Percentiles rank a stretch among this genome's conserved stretches.
Evolutionary conservation across 2,329 filamentous ascomycete genomes (phyloP).

Genomic region (Xylaria sp.): DNA sequence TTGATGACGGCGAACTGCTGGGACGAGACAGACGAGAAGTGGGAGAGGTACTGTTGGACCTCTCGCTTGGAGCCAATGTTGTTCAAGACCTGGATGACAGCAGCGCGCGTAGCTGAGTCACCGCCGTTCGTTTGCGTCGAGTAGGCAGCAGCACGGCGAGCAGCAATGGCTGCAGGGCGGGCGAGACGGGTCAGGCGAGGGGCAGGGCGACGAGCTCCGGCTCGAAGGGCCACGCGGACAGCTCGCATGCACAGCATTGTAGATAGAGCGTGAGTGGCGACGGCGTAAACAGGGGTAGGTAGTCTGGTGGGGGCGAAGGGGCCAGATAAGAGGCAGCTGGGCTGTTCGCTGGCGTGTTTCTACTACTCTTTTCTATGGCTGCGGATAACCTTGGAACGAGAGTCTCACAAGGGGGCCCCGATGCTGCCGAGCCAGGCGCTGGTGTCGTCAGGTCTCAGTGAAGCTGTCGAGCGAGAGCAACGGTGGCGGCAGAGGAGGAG

Average conservation of each 20-base stretch:
- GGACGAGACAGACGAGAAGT: constrained; percentile 93
- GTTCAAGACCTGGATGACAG: constrained; percentile 84
- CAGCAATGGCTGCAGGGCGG: constrained; percentile 19
- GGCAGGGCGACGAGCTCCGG: constrained; percentile 29
- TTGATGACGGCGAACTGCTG: constrained; percentile 99
- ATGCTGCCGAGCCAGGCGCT: constrained; percentile 1
- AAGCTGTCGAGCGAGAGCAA: constrained; percentile 8
- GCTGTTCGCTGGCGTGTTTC: not conserved
- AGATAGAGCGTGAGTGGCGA: not conserved
- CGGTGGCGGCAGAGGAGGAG: not conserved
- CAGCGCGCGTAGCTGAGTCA: constrained; percentile 64
- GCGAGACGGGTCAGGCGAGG: constrained; percentile 14
- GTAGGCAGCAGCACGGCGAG: constrained; percentile 35
- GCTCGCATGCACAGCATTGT: constrained; percentile 29
- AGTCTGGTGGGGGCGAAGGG: not conserved
- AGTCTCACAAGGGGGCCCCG: not conserved
- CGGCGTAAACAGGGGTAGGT: not conserved
- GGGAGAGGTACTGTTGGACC: constrained; percentile 93
- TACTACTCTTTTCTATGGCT: constrained; percentile 6
- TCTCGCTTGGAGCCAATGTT: constrained; percentile 95
- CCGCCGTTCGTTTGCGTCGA: constrained; percentile 30
- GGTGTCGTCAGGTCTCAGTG: constrained; percentile 8
- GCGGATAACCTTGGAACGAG: constrained; percentile 4
- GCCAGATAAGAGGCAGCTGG: not conserved
- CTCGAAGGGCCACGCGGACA: constrained; percentile 28